Evolutionary conservation across 768 basidiomycete species (phyloP).

Genomic region (Lepiota subincarnata): DNA sequence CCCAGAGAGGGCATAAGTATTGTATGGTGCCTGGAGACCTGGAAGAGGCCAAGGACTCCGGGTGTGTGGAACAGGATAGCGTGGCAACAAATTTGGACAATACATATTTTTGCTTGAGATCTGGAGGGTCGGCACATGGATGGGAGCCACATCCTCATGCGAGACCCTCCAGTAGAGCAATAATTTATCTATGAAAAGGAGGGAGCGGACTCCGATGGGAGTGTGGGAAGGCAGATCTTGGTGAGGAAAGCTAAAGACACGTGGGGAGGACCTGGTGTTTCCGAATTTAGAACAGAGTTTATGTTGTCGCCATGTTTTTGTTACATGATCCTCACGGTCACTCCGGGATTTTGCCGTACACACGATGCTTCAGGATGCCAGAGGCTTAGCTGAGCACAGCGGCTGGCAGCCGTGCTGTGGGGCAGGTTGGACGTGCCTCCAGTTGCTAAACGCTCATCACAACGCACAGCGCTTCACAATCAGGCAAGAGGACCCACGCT

Average conservation of each 20-base stretch:
- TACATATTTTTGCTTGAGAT: neutral
- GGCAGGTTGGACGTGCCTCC: slow-evolving; percentile 1
- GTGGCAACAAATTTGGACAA: slow-evolving; percentile 1
- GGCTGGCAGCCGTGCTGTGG: slow-evolving; percentile 8
- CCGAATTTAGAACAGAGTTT: slow-evolving; percentile 9
- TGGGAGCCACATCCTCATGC: neutral
- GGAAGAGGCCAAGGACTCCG: neutral
- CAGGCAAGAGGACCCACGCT: neutral
- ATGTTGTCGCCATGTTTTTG: slow-evolving; percentile 12
- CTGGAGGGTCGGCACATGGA: neutral
- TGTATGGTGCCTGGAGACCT: slow-evolving; percentile 5
- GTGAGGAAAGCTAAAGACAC: slow-evolving; percentile 5
- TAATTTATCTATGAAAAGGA: neutral
- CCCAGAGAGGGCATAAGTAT: neutral
- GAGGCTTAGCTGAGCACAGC: slow-evolving; percentile 12
- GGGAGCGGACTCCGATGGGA: neutral
- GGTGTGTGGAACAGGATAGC: neutral
- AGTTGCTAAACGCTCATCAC: slow-evolving; percentile 2
- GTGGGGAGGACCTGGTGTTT: slow-evolving; percentile 7
- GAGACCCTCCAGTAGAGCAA: neutral
- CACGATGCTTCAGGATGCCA: slow-evolving; percentile 9
- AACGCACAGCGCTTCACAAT: neutral
- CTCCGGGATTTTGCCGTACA: slow-evolving; percentile 11
- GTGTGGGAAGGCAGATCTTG: slow-evolving; percentile 8
- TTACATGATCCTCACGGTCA: slow-evolving; percentile 12